Conservation (phyloP, 2,329 filamentous ascomycete species). For the Cryphonectria japonica region DNA sequence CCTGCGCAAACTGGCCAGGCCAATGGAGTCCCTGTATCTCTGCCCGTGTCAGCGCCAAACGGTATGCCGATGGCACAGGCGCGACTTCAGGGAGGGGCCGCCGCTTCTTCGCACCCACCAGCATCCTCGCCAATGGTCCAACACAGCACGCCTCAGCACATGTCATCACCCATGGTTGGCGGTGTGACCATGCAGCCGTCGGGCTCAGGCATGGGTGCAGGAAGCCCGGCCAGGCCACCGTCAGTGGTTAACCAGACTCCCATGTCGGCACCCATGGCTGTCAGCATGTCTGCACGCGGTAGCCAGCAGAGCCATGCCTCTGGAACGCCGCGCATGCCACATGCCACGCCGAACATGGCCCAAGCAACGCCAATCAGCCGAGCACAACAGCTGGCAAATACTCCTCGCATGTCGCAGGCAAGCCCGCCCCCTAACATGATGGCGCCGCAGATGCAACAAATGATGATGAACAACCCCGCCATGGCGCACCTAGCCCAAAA, state of each 20-base stretch:
- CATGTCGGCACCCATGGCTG: slow-evolving; percentile 63
- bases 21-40: slow-evolving; percentile 42
- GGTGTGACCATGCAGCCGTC: slow-evolving; percentile 67
- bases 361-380: slow-evolving; percentile 63
- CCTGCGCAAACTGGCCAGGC: slow-evolving; percentile 47
- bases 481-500: slow-evolving; percentile 46
- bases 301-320: slow-evolving; percentile 69
- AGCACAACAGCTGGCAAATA: slow-evolving; percentile 51
- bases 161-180: slow-evolving; percentile 68
- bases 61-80: slow-evolving; percentile 46
- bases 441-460: slow-evolving; percentile 58
- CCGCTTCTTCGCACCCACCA: slow-evolving; percentile 65
- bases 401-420: slow-evolving; percentile 65
- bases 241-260: slow-evolving; percentile 63
- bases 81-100: slow-evolving; percentile 56
- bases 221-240: slow-evolving; percentile 67
- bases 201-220: slow-evolving; percentile 66
- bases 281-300: slow-evolving; percentile 65
- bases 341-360: slow-evolving; percentile 63
- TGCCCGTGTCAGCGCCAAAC: slow-evolving; percentile 37
- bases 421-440: slow-evolving; percentile 65
- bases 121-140: slow-evolving; percentile 70
- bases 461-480: slow-evolving; percentile 57
- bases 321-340: slow-evolving; percentile 65
- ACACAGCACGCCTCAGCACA: slow-evolving; percentile 66